Conservation (phyloP, 2,329 filamentous ascomycete species). For the Aspergillus ochraceus region DNA sequence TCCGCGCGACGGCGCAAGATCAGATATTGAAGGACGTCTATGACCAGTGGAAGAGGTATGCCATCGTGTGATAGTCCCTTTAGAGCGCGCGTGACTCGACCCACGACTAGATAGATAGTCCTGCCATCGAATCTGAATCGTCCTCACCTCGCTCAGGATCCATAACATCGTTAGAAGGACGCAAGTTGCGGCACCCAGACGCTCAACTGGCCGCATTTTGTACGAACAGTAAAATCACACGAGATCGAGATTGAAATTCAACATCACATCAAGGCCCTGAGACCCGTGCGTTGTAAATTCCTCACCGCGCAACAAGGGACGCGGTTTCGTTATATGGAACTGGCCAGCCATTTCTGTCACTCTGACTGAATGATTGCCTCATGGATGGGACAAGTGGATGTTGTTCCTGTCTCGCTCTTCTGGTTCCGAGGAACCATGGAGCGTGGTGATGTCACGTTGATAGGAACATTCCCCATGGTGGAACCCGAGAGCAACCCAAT, state of each 20-base stretch:
- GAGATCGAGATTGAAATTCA: not conserved
- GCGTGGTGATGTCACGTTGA: not conserved
- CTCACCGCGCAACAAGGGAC: not conserved
- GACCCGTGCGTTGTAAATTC: not conserved
- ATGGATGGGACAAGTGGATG: not conserved
- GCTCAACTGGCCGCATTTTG: conserved; percentile 4
- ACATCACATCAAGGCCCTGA: not conserved
- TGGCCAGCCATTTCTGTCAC: not conserved
- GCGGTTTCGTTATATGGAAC: not conserved
- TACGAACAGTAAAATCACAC: not conserved
- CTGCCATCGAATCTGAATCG: conserved; percentile 16
- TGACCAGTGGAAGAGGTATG: conserved; percentile 2
- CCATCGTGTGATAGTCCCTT: not conserved
- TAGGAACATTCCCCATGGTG: not conserved
- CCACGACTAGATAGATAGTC: not conserved
- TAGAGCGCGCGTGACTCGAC: not conserved
- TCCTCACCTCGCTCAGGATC: conserved; percentile 19
- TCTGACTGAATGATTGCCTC: not conserved
- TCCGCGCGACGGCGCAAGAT: conserved; percentile 5
- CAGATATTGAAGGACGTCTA: conserved; percentile 9
- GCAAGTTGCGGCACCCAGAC: not conserved
- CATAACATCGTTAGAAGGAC: conserved; percentile 21
- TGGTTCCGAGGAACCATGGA: not conserved
- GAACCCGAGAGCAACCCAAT: not conserved
- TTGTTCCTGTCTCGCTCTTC: not conserved